Conservation (phyloP, 768 basidiomycete genomes). For the Suillus variegatus region DNA sequence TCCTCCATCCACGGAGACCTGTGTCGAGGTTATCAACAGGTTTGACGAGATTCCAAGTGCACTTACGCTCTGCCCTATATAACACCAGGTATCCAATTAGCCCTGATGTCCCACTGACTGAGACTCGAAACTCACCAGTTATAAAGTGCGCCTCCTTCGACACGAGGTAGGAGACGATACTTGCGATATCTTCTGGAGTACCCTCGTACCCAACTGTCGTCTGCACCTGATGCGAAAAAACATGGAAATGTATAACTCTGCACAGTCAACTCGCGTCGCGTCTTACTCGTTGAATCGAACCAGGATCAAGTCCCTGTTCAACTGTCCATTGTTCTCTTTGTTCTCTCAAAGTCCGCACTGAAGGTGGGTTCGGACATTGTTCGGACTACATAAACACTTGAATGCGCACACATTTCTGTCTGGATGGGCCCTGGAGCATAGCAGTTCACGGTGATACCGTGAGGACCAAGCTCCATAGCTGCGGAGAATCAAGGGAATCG, state of each 20-base stretch:
- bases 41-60: neutral
- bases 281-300: neutral
- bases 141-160: constrained; percentile 31
- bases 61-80: neutral
- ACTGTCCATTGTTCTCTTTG: neutral
- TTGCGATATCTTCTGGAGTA: constrained; percentile 23
- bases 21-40: neutral
- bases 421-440: constrained; percentile 35
- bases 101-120: neutral
- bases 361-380: neutral
- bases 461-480: constrained; percentile 23
- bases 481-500: neutral
- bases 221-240: neutral
- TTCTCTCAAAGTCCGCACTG: neutral
- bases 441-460: constrained; percentile 34
- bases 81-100: neutral
- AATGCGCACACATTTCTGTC: constrained; percentile 20
- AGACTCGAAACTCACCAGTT: constrained; percentile 22
- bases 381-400: neutral
- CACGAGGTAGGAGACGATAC: constrained; percentile 32
- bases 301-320: neutral
- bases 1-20: neutral
- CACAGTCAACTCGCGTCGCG: neutral
- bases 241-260: neutral
- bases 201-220: constrained; percentile 14